Percentiles rank a stretch among this genome's conserved stretches.
These are phyloP conservation scores for Diutina rugosa DNA, from an alignment of 1,139 yeast species.

Conservation along the genomic window DNA sequence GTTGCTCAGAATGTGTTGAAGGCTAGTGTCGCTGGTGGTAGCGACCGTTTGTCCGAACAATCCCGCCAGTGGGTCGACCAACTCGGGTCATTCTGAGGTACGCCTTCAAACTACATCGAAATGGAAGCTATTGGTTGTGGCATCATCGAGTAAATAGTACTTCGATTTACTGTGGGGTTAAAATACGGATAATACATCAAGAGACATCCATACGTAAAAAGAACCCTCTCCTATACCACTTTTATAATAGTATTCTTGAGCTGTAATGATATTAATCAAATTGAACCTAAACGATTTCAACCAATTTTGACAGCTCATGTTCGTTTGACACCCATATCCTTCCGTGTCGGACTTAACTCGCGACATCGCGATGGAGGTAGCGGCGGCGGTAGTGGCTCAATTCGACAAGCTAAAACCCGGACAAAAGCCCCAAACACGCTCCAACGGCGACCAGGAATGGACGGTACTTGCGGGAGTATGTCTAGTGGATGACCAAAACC, in stretches of 20 bases:
- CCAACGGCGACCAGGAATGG: constrained; percentile 68
- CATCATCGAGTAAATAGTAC: too few relatives aligned
- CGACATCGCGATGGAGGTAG: background rate
- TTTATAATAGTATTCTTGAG: too few relatives aligned
- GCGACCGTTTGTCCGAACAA: background rate
- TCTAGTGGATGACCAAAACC: constrained; percentile 31
- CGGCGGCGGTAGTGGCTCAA: background rate
- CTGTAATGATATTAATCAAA: too few relatives aligned
- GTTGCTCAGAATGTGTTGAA: background rate
- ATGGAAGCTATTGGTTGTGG: background rate
- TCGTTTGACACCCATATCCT: too few relatives aligned
- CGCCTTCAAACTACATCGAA: background rate
- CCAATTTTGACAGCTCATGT: too few relatives aligned
- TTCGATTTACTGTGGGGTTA: too few relatives aligned
- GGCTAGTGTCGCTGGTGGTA: background rate
- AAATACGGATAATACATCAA: too few relatives aligned
- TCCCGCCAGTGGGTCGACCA: background rate
- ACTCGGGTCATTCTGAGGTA: background rate
- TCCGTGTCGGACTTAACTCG: background rate
- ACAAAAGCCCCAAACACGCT: constrained; percentile 41
- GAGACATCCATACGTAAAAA: too few relatives aligned
- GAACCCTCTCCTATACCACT: too few relatives aligned
- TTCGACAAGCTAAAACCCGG: background rate
- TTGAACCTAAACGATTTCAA: too few relatives aligned
- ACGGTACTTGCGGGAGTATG: constrained; percentile 57